Percentiles rank a stretch among this genome's conserved stretches.
Conservation (phyloP, 2,329 filamentous ascomycete species). For the Aplosporella prunicola region DNA sequence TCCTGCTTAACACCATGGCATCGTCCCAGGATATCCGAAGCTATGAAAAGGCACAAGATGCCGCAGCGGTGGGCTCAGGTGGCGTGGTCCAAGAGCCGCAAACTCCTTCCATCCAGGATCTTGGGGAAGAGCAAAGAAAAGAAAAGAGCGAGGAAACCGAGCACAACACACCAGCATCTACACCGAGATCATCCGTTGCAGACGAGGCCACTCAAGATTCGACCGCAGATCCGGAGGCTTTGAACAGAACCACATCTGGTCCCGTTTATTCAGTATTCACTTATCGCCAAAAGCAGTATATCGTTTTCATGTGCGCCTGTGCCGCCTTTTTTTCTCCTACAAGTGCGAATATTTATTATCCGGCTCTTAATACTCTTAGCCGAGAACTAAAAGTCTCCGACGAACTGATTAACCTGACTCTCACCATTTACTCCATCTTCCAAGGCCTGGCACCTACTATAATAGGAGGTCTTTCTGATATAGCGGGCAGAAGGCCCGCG, state of each 20-base stretch:
- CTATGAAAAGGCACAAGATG: not conserved
- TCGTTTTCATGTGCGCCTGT: slow-evolving; percentile 41
- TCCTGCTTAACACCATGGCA: slow-evolving; percentile 1
- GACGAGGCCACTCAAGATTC: slow-evolving; percentile 3
- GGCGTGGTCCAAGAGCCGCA: not conserved
- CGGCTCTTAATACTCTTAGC: slow-evolving; percentile 17
- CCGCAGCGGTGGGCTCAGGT: not conserved
- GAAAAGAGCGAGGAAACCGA: not conserved
- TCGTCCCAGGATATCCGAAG: not conserved
- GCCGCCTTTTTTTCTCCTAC: slow-evolving; percentile 45
- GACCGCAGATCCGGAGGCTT: slow-evolving; percentile 14
- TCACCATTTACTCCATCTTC: slow-evolving; percentile 39
- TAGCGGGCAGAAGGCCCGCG: slow-evolving; percentile 41
- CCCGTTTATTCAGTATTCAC: slow-evolving; percentile 16
- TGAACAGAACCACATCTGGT: slow-evolving; percentile 11
- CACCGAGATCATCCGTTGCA: slow-evolving; percentile 7
- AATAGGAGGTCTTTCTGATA: slow-evolving; percentile 43
- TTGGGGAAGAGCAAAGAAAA: not conserved
- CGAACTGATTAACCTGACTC: slow-evolving; percentile 24
- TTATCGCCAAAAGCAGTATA: slow-evolving; percentile 32
- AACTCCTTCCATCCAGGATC: not conserved
- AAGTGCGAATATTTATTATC: slow-evolving; percentile 26
- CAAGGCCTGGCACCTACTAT: slow-evolving; percentile 46
- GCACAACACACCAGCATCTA: slow-evolving; percentile 1
- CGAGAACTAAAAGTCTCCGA: slow-evolving; percentile 28